A percentile compares a stretch with the other conserved stretches of the same genome.
Evolutionary conservation across 202 grass and related monocot species (phyloP).

Genomic region (Sporobolus alterniflorus): DNA sequence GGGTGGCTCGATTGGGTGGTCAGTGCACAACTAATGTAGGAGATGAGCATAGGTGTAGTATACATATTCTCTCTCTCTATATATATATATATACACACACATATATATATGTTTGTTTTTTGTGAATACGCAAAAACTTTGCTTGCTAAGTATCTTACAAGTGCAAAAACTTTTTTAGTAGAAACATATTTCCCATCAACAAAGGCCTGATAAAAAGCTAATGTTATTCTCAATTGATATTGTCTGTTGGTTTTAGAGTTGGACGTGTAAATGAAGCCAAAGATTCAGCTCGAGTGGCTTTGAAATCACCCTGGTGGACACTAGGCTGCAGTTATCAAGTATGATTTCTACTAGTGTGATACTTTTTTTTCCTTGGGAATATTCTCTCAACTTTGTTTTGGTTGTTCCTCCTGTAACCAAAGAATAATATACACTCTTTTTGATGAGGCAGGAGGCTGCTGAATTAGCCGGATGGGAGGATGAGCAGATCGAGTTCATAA

Average conservation of each 20-base stretch:
- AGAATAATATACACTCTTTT: background rate
- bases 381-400: background rate
- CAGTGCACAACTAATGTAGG: too few species aligned
- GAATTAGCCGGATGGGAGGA: conserved; percentile 96
- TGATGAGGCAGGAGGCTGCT: conserved; percentile 91
- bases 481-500: conserved; percentile 94
- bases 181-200: background rate
- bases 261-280: conserved; percentile 84
- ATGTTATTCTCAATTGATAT: background rate
- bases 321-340: conserved; percentile 88
- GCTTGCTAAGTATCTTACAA: too few species aligned
- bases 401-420: background rate
- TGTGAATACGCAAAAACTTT: too few species aligned
- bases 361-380: background rate
- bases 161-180: too few species aligned
- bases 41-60: too few species aligned
- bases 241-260: conserved; percentile 43
- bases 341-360: conserved; percentile 30
- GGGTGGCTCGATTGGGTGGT: too few species aligned
- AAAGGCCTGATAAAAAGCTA: background rate
- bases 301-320: conserved; percentile 99
- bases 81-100: too few species aligned
- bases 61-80: too few species aligned
- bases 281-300: conserved; percentile 84
- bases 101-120: too few species aligned